These are phyloP conservation scores for Penicillium turbatum DNA, from an alignment of 495 filamentous ascomycete genomes.

Conservation along the genomic window DNA sequence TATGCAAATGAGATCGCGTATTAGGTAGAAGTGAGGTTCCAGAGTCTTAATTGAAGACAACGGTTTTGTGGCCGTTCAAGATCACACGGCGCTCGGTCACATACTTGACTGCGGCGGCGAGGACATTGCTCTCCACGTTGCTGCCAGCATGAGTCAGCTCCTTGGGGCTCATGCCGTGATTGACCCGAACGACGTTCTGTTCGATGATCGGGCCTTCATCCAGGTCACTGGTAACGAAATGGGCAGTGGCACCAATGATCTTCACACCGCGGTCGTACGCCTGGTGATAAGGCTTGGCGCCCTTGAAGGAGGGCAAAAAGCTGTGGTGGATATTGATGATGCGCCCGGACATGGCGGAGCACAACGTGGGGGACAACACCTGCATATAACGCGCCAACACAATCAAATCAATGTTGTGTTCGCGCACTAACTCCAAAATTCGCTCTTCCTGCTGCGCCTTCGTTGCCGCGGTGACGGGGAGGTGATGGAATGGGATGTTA, in stretches of 20 bases:
- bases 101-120: slow-evolving; percentile 70
- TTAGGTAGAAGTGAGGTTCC: neutral
- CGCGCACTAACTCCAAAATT: slow-evolving; percentile 59
- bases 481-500: slow-evolving; percentile 67
- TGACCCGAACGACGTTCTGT: slow-evolving; percentile 65
- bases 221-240: slow-evolving; percentile 71
- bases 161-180: slow-evolving; percentile 66
- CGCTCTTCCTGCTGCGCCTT: slow-evolving; percentile 62
- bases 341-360: slow-evolving; percentile 63
- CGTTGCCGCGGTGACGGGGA: slow-evolving; percentile 65
- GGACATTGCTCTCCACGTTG: slow-evolving; percentile 70
- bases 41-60: slow-evolving; percentile 55
- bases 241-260: slow-evolving; percentile 73
- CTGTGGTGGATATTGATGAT: slow-evolving; percentile 84
- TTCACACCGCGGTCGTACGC: slow-evolving; percentile 74
- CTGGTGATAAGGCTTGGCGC: slow-evolving; percentile 77
- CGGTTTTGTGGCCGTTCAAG: slow-evolving; percentile 67
- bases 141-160: slow-evolving; percentile 66
- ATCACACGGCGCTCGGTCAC: slow-evolving; percentile 66
- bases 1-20: neutral
- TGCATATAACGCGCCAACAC: slow-evolving; percentile 82
- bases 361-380: slow-evolving; percentile 67
- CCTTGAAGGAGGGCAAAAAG: slow-evolving; percentile 76
- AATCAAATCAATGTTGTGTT: slow-evolving; percentile 64
- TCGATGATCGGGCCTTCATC: slow-evolving; percentile 79